Conservation (phyloP, 192 early-diverging fungal genomes). For the Borealophlyctis nickersoniae region DNA sequence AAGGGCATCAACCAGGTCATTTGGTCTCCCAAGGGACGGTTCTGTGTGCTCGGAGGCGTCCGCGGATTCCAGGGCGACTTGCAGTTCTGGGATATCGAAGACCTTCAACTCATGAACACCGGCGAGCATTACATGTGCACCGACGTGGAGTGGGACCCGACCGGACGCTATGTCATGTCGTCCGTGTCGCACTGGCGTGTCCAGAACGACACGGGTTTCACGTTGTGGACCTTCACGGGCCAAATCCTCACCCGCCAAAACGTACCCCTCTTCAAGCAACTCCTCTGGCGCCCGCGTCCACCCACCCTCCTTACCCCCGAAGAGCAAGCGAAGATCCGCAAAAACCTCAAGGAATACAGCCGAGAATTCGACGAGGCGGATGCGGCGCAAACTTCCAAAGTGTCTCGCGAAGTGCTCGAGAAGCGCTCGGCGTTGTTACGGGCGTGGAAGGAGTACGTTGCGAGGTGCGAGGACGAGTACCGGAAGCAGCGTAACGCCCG, state of each 20-base stretch:
- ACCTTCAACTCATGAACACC: constrained; percentile 55
- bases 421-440: constrained; percentile 70
- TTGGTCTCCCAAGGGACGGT: constrained; percentile 97
- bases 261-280: constrained; percentile 84
- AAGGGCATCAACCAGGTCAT: constrained; percentile 78
- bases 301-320: constrained; percentile 71
- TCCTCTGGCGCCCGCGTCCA: constrained; percentile 95
- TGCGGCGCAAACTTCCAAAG: constrained; percentile 64
- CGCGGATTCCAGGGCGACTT: constrained; percentile 71
- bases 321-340: constrained; percentile 82
- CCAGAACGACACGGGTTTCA: constrained; percentile 85
- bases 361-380: constrained; percentile 90
- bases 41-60: constrained; percentile 83
- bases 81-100: constrained; percentile 91
- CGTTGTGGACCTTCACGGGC: constrained; percentile 90
- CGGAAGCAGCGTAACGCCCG: constrained; percentile 56
- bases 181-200: constrained; percentile 85
- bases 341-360: constrained; percentile 87
- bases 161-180: constrained; percentile 88
- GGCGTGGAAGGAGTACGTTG: constrained; percentile 85
- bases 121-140: constrained; percentile 94
- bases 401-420: constrained; percentile 70
- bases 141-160: constrained; percentile 98
- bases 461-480: constrained; percentile 53
- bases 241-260: constrained; percentile 69